Evolutionary conservation across 1,284 basidiomycete genomes (phyloP), one percentile per base, ranked within the genome.

Genomic region (Schizophyllum amplum): DNA sequence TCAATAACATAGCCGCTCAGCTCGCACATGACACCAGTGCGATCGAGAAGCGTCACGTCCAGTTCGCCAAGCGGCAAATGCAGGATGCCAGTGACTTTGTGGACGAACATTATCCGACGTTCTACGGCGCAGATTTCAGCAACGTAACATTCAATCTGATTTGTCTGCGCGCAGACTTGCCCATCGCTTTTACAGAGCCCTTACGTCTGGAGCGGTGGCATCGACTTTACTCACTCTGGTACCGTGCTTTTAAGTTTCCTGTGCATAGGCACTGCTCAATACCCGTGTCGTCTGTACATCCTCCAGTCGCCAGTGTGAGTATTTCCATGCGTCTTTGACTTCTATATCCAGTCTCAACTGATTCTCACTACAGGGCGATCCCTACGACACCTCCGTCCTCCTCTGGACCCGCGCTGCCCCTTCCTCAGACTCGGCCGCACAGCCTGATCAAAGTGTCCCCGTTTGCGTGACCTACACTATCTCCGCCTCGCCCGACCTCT

Each of bases 381-480:
- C 84, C 4, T 78, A 81, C 52, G 79, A 81, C 61, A 75, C 73
- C 6, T 83, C 81, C 27, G 76, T 84, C 33, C 71, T 86, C 27
- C 75, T 87, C 15, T 86, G 84, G 84, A 86, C 84, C 1, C 75
- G 79, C 47, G 79, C 79, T 5, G 72, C 75, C 42, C 78, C 66
- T 21, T 66, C 70, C 4, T 42, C 33, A 9, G 33, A 42, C 4
- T 4, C 33, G 3, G 70, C 70, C 5, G 55, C 63, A 11, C 61
- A 70, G 1, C 79, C 78, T 1, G 77, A 82, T 61, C 77, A 80
- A 59, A 78, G 75, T 61, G 75, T 82, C 17, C 83, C 83, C 5
- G 73, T 80, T 58, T 86, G 84, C 66, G 73, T 85, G 46, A 72
- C 76, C 1, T 84, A 76, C 71, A 75, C 77, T 64, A 66, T 83